A percentile compares a stretch with the other conserved stretches of the same genome.
phyloP scores from a whole-genome alignment of 1,139 yeast genomes.

The Taphrina populina region DNA sequence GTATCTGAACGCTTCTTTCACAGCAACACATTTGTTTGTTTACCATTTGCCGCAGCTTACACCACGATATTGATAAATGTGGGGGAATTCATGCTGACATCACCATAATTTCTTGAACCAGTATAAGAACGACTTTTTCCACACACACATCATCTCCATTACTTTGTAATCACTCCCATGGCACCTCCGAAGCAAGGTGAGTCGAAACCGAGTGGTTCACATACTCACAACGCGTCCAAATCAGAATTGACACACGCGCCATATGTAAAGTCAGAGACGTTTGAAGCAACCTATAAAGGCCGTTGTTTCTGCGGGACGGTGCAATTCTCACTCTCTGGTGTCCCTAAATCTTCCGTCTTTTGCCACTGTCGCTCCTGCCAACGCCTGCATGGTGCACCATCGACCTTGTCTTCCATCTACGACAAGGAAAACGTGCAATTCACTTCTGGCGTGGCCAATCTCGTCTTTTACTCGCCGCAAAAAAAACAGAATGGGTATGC shows the following conservation, averaged over 20 bases:
- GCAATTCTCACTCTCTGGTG: conserved; percentile 11
- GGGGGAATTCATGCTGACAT: conserved; percentile 18
- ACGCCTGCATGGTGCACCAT: conserved; percentile 29
- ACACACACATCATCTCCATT: background rate
- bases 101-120: background rate
- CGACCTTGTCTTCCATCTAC: conserved; percentile 20
- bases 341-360: conserved; percentile 6
- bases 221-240: background rate
- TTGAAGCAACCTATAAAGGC: conserved; percentile 12
- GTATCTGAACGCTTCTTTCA: too few relatives aligned
- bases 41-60: too few relatives aligned
- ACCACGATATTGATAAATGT: too few relatives aligned
- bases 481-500: conserved; percentile 16
- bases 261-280: conserved; percentile 1
- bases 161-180: background rate
- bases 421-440: conserved; percentile 12
- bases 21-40: too few relatives aligned
- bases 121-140: too few relatives aligned
- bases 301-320: conserved; percentile 29
- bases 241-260: conserved; percentile 19
- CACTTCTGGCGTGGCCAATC: conserved; percentile 14
- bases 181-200: background rate
- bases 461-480: conserved; percentile 29
- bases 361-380: conserved; percentile 32
- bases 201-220: background rate